Base-by-base conservation (phyloP, 345 rosid genomes). In the Diplotaxis tenuifolia region DNA sequence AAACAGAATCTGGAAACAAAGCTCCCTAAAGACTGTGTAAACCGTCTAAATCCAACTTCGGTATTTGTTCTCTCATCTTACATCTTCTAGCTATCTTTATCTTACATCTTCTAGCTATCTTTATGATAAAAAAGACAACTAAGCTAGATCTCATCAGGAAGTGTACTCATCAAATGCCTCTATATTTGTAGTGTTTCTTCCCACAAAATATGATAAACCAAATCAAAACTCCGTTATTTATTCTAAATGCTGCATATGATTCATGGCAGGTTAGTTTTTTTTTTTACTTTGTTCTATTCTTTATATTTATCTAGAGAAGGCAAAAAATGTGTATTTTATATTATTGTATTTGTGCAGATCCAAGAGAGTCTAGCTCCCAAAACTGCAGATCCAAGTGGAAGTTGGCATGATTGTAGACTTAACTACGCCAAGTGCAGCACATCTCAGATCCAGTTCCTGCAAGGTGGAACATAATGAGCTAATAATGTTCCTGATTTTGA, bases 361-460 rank as follows among this genome's bases (percentile, higher is more conserved):
- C 81, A 73, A 68, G 78, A 62, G 78, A 68, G 81, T 47, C 31
- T 78, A 68, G 81, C 81, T 62, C 81, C 81, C 2, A 74, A 69
- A 68, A 15, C 78, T 42, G 81, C 61, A 15, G 81, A 78, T 78
- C 78, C 78, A 68, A 72, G 61, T 21, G 81, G 78, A 53, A 40
- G 52, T 29, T 78, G 78, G 81, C 16, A 54, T 67, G 74, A 78
- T 0, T 78, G 81, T 64, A 78, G 67, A 78, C 59, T 72, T 66
- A 78, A 78, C 34, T 68, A 73, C 21, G 62, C 67, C 3, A 72
- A 62, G 12, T 78, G 81, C 22, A 56, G 0, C 8, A 7, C 78
- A 54, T 42, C 75, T 62, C 81, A 78, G 75, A 78, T 78, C 16
- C 74, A 78, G 2, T 73, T 78, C 67, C 56, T 78, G 54, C 81